Evolutionary conservation across 2,329 filamentous ascomycete species (phyloP), one percentile per base, ranked within the genome.

Genomic region (Colletotrichum sansevieriae): DNA sequence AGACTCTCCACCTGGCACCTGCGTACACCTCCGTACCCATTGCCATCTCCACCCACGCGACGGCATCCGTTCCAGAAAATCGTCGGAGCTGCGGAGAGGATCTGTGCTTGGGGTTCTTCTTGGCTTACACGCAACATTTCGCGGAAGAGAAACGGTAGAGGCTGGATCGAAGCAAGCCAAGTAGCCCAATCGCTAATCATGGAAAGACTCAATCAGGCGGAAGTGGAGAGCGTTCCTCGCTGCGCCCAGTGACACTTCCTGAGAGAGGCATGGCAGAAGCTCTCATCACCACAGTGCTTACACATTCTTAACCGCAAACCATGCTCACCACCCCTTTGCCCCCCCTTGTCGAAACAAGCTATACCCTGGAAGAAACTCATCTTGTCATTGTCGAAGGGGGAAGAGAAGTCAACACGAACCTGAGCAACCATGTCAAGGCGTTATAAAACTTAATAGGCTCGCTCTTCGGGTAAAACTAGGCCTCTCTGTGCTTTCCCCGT

Each of bases 381-480:
- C 46, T 61, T 65, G 47, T 61, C 62, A 68, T 65, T 47, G 13
- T 18, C 55, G 46, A 47, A 55, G 18, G 55, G 29, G 47, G 11
- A 29, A 55, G 43, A 25, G n/a, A 49, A 20, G 15, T 12, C 13
- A 39, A 63, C 3, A 18, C 47, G 22, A 33, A 37, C 13, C 20
- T 33, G 44, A 18, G 25, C 35, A 63, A 63, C 60, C 49, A 65
- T 66, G 55, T 65, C 37, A 33, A 62, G 15, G 29, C 47, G 46
- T 54, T 62, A 56, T 66, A 61, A 61, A 65, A 56, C 61, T 69
- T 60, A 51, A 56, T 65, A 55, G 62, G 25, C 65, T 68, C 62
- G 62, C 56, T 60, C 49, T 55, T 33, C 49, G 49, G 62, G 46
- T 51, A 61, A 55, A 56, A 46, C 22, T 25, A 60, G 41, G 35